A percentile compares a stretch with the other conserved stretches of the same genome.
Evolutionary conservation across 768 basidiomycete species (phyloP).

Genomic region (Lactarius vividus): DNA sequence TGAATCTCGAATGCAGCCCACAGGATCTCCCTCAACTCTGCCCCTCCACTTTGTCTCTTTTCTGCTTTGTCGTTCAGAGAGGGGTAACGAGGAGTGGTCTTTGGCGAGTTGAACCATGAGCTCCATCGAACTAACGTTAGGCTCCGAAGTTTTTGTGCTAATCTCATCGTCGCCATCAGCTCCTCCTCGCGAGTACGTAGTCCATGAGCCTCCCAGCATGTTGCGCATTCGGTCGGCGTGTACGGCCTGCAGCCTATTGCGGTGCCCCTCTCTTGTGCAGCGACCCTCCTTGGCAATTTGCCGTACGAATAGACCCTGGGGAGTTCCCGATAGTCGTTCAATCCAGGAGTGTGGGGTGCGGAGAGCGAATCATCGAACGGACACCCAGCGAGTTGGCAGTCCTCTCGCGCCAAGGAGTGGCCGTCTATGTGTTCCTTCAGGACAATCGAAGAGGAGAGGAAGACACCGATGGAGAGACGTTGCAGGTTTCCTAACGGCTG

Average conservation of each 20-base stretch:
- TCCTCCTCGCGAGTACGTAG: slow-evolving; percentile 24
- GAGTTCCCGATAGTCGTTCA: slow-evolving; percentile 3
- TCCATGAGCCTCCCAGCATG: slow-evolving; percentile 24
- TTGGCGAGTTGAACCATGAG: slow-evolving; percentile 27
- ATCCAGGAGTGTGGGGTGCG: slow-evolving; percentile 21
- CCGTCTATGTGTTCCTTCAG: slow-evolving; percentile 45
- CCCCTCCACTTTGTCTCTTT: not conserved
- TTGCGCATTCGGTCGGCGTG: slow-evolving; percentile 26
- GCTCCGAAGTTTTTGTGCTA: slow-evolving; percentile 25
- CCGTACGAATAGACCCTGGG: slow-evolving; percentile 17
- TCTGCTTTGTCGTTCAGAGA: not conserved
- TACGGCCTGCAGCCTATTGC: slow-evolving; percentile 16
- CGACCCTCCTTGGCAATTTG: slow-evolving; percentile 13
- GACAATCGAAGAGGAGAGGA: slow-evolving; percentile 54
- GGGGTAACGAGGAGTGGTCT: slow-evolving; percentile 9
- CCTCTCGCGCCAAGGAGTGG: slow-evolving; percentile 33
- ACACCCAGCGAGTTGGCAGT: slow-evolving; percentile 7
- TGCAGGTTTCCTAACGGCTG: slow-evolving; percentile 46
- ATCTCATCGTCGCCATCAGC: slow-evolving; percentile 24
- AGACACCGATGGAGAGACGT: slow-evolving; percentile 58
- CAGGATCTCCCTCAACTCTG: slow-evolving; percentile 16
- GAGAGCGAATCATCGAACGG: slow-evolving; percentile 20
- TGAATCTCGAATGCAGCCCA: slow-evolving; percentile 43
- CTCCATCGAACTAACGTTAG: slow-evolving; percentile 27
- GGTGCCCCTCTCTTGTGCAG: not conserved